Base-by-base conservation (phyloP, 1,284 basidiomycete species). In the Sanghuangporus sanghuang region DNA sequence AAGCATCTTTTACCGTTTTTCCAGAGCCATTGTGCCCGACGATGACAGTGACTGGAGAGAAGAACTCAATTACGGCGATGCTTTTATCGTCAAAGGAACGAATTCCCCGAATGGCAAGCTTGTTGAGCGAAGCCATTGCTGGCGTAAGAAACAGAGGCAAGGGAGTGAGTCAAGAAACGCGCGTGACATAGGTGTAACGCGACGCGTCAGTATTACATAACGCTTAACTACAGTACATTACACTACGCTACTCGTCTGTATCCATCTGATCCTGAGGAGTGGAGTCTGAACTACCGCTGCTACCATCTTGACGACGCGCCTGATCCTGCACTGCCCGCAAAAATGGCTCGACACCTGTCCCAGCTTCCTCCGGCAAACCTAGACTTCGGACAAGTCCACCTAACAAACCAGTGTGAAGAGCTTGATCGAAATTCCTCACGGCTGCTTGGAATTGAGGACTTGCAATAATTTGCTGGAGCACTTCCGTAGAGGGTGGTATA, bases 11-110 rank as follows among this genome's bases (percentile, higher is more conserved):
- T 59, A 84, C 84, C 18, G 97, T 99, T 80, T 99, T 99, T 58
- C 97, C 97, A 69, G 93, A 96, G 14, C 97, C 97, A 77, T 99
- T 99, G 79, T 96, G 93, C 5, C 97, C 97, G 7, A 99, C 96
- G 68, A 99, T 99, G 73, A 99, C 96, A 0, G 97, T 99, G 62
- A 99, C 90, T 1, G 97, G 97, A 14, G 90, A 89, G 78, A 95
- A 98, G 79, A 99, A 99, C 74, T 99, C 93, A 73, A 99, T 98
- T 69, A 98, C 87, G 12, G 95, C 85, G 66, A 97, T 86, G 69
- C 91, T 86, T 71, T 98, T 97, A 83, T 98, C 93, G 79, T 96
- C 94, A 71, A 96, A 96, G 0, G 93, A 93, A 16, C 93, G 87
- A 63, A 95, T 95, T 49, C 93, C 93, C 40, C 91, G 82, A 67